A percentile compares a stretch with the other conserved stretches of the same genome.
Evolutionary conservation across 495 filamentous ascomycete species (phyloP).

Genomic region (Penicillium canescens): DNA sequence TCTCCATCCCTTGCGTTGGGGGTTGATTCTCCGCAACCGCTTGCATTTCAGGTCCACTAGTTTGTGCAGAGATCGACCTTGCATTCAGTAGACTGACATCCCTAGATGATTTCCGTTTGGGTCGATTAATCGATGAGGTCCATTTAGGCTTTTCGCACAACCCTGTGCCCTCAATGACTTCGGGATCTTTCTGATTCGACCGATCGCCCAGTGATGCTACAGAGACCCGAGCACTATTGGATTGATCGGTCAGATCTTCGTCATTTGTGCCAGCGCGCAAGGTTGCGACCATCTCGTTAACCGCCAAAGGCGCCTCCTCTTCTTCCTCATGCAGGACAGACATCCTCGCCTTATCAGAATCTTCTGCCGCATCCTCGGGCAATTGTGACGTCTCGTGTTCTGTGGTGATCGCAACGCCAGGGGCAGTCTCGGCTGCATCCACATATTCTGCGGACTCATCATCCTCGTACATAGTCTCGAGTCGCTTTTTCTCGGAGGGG

Average conservation of each 20-base stretch:
- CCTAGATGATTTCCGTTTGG: constrained; percentile 34
- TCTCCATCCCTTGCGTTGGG: constrained; percentile 34
- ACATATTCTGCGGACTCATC: constrained; percentile 35
- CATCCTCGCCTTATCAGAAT: constrained; percentile 21
- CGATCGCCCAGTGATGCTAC: constrained; percentile 25
- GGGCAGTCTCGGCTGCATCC: constrained; percentile 24
- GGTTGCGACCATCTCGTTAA: constrained; percentile 23
- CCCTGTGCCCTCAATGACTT: constrained; percentile 41
- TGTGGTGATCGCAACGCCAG: constrained; percentile 25
- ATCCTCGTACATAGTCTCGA: constrained; percentile 48
- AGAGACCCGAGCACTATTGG: constrained; percentile 22
- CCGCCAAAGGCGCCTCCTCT: constrained; percentile 16
- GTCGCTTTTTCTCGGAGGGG: constrained; percentile 30
- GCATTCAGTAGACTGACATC: constrained; percentile 26
- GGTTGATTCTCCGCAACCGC: constrained; percentile 18
- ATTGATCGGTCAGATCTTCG: constrained; percentile 23
- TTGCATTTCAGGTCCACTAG: constrained; percentile 23
- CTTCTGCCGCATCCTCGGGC: constrained; percentile 8
- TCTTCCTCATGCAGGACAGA: constrained; percentile 27
- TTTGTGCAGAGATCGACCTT: constrained; percentile 26
- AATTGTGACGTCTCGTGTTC: constrained; percentile 5
- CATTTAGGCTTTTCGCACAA: constrained; percentile 35
- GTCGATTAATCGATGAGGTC: constrained; percentile 32
- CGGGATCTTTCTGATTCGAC: constrained; percentile 18
- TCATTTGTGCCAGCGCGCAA: constrained; percentile 19